Evolutionary conservation across 1,284 basidiomycete genomes (phyloP).

Genomic region (Fomitiporia mediterranea): DNA sequence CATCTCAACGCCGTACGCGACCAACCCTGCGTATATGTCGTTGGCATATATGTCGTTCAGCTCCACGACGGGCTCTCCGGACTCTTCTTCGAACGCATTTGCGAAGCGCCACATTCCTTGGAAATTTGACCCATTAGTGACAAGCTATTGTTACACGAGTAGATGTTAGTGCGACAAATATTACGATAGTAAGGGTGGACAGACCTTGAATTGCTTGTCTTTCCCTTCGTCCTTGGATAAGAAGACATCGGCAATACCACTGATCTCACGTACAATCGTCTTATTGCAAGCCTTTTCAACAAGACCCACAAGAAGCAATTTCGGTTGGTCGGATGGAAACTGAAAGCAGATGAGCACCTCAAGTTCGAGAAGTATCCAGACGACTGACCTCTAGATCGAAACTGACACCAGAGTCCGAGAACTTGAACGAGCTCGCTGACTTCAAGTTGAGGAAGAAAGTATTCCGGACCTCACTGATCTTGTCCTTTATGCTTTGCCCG

Average conservation of each 20-base stretch:
- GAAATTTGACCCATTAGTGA: conserved; percentile 91
- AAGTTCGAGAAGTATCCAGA: conserved; percentile 8
- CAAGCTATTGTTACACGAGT: conserved; percentile 46
- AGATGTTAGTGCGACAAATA: too few relatives aligned
- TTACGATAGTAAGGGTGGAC: conserved; percentile 20
- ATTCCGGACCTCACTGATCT: conserved; percentile 28
- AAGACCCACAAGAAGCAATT: conserved; percentile 88
- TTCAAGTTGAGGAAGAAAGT: conserved; percentile 36
- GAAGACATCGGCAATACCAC: conserved; percentile 82
- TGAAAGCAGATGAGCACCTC: conserved; percentile 26
- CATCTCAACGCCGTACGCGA: conserved; percentile 96
- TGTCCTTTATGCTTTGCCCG: conserved; percentile 34
- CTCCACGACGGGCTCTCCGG: conserved; percentile 68
- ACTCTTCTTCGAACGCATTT: conserved; percentile 50
- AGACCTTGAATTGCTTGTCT: conserved; percentile 46
- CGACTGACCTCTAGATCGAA: conserved; percentile 77
- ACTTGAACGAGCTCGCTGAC: conserved; percentile 69
- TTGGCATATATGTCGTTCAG: conserved; percentile 88
- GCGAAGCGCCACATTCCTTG: conserved; percentile 88
- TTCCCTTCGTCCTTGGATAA: conserved; percentile 54
- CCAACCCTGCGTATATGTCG: conserved; percentile 90
- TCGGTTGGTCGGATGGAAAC: conserved; percentile 74
- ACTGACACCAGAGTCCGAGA: conserved; percentile 67
- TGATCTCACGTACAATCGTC: conserved; percentile 85
- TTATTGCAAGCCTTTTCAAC: conserved; percentile 82